Percentiles rank a stretch among this genome's conserved stretches.
These are phyloP conservation scores for Leishmania major DNA, from an alignment of 208 protist genomes.

Conservation along the genomic window DNA sequence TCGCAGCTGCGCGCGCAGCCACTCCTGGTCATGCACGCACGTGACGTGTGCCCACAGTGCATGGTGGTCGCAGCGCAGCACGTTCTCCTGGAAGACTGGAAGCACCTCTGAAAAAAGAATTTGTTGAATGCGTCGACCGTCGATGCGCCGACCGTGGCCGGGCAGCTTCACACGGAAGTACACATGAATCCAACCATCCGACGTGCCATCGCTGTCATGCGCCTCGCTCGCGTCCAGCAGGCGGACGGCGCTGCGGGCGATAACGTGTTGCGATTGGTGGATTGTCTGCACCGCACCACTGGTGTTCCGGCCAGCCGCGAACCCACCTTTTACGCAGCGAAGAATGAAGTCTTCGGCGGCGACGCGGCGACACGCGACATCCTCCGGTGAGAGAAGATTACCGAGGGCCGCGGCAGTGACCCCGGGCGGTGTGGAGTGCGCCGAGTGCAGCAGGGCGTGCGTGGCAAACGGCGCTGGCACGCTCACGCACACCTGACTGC, in stretches of 20 bases:
- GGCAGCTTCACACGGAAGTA: conserved; percentile 92
- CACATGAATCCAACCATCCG: conserved; percentile 33
- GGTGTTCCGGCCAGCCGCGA: not conserved
- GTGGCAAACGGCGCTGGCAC: conserved; percentile 35
- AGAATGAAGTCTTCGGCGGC: conserved; percentile 74
- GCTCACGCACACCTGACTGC: conserved; percentile 52
- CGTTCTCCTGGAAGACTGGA: conserved; percentile 30
- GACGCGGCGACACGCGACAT: conserved; percentile 37
- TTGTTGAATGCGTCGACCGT: conserved; percentile 48
- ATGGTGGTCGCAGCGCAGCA: conserved; percentile 30
- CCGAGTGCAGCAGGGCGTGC: conserved; percentile 1
- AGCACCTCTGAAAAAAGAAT: conserved; percentile 58
- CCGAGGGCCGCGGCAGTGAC: not conserved
- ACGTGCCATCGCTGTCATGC: not conserved
- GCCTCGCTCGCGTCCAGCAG: conserved; percentile 23
- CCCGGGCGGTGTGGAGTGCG: not conserved
- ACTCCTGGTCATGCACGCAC: conserved; percentile 88
- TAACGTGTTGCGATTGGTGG: conserved; percentile 82
- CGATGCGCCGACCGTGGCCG: conserved; percentile 75
- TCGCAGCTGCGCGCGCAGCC: conserved; percentile 67
- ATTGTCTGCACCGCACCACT: conserved; percentile 75
- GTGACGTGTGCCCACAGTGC: conserved; percentile 70
- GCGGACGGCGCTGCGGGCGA: conserved; percentile 82
- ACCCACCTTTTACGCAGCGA: conserved; percentile 38
- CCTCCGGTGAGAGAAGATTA: not conserved